phyloP scores from a whole-genome alignment of 2,329 filamentous ascomycete genomes.

The Ambrosiella xylebori region DNA sequence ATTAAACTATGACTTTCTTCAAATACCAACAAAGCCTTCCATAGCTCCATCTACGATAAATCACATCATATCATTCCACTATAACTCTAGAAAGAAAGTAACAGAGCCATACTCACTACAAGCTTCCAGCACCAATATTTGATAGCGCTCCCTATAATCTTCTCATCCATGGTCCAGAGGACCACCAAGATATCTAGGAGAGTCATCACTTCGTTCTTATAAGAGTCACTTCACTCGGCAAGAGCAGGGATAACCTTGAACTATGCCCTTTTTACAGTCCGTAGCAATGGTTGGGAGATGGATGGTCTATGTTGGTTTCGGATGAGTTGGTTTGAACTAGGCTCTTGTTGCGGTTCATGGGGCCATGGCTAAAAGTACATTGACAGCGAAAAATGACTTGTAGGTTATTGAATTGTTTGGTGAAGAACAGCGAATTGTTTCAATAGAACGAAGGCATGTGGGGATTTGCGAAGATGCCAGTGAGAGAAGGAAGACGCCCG shows the following conservation, averaged over 20 bases:
- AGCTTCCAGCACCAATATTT: too few species aligned
- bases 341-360: neutral
- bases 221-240: neutral
- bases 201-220: neutral
- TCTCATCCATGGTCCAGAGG: neutral
- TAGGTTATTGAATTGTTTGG: neutral
- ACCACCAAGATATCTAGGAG: neutral
- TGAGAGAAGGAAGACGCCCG: too few species aligned
- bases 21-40: too few species aligned
- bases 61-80: too few species aligned
- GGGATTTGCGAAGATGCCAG: neutral
- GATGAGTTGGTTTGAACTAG: neutral
- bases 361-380: neutral
- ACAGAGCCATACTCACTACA: too few species aligned
- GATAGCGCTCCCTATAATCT: too few species aligned
- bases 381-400: neutral
- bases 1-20: too few species aligned
- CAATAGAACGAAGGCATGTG: neutral
- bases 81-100: too few species aligned
- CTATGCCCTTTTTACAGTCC: neutral
- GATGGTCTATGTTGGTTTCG: neutral
- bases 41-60: too few species aligned
- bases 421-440: neutral
- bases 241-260: neutral
- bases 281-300: neutral